Evolutionary conservation across 140 eudicot genomes (phyloP).

Genomic region (Cichorium intybus): DNA sequence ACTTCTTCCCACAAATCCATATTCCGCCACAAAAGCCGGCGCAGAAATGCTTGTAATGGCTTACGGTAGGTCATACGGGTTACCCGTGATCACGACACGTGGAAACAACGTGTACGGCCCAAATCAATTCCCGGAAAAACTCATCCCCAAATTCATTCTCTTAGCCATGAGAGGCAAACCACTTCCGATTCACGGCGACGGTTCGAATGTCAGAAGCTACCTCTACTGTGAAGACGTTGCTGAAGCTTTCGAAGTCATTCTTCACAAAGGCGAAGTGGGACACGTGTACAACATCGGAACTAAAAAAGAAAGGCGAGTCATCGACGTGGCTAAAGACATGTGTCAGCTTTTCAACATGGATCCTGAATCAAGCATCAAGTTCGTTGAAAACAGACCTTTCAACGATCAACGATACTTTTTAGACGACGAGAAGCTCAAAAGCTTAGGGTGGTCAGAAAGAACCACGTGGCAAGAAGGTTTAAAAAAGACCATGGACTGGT

Average conservation of each 20-base stretch:
- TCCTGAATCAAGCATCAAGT: slow-evolving; percentile 56
- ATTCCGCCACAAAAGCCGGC: slow-evolving; percentile 93
- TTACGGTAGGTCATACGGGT: slow-evolving; percentile 80
- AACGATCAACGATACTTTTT: slow-evolving; percentile 79
- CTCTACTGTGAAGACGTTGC: slow-evolving; percentile 87
- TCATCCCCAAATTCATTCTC: slow-evolving; percentile 81
- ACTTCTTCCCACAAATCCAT: slow-evolving; percentile 89
- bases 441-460: slow-evolving; percentile 70
- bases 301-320: slow-evolving; percentile 66
- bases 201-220: slow-evolving; percentile 82
- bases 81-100: slow-evolving; percentile 93
- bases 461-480: slow-evolving; percentile 84
- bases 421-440: slow-evolving; percentile 70
- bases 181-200: slow-evolving; percentile 89
- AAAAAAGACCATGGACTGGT: slow-evolving; percentile 83
- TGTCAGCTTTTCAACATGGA: slow-evolving; percentile 56
- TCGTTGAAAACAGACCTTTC: slow-evolving; percentile 81
- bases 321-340: slow-evolving; percentile 70
- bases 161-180: slow-evolving; percentile 76
- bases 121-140: slow-evolving; percentile 83
- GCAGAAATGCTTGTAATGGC: slow-evolving; percentile 99
- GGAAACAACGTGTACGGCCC: slow-evolving; percentile 96
- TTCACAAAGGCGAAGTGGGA: slow-evolving; percentile 89
- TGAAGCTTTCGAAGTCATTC: slow-evolving; percentile 78
- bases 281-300: slow-evolving; percentile 92